Percentiles rank a stretch among this genome's conserved stretches.
phyloP scores from a whole-genome alignment of 2,329 filamentous ascomycete genomes.

The Trichoderma hamatum region DNA sequence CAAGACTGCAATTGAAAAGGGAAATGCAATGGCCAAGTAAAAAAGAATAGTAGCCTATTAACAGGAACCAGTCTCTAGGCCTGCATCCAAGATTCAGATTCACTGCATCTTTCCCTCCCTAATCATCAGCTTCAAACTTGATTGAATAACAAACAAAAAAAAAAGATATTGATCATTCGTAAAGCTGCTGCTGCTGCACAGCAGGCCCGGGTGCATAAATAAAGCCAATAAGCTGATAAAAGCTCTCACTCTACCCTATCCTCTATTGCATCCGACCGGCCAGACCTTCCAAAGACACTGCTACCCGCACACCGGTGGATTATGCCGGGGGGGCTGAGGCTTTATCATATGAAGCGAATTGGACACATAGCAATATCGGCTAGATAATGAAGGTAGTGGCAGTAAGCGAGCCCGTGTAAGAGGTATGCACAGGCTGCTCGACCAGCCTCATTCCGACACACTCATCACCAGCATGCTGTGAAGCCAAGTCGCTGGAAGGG shows the following conservation, averaged over 20 bases:
- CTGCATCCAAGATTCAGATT: slow-evolving; percentile 31
- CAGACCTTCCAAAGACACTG: slow-evolving; percentile 33
- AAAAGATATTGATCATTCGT: background rate
- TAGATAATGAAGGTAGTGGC: slow-evolving; percentile 8
- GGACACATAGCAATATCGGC: background rate
- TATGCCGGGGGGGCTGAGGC: slow-evolving; percentile 13
- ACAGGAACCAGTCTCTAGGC: slow-evolving; percentile 39
- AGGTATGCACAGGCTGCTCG: slow-evolving; percentile 33
- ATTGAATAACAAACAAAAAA: slow-evolving; percentile 27
- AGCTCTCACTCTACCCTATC: slow-evolving; percentile 14
- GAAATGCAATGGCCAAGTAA: slow-evolving; percentile 22
- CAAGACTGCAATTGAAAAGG: background rate
- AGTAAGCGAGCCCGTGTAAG: slow-evolving; percentile 26
- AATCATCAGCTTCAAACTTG: slow-evolving; percentile 29
- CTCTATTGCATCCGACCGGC: slow-evolving; percentile 21
- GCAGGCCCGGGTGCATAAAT: slow-evolving; percentile 7
- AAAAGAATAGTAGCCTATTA: slow-evolving; percentile 39
- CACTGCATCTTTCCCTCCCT: background rate
- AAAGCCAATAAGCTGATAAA: slow-evolving; percentile 7
- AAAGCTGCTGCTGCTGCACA: background rate
- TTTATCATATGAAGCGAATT: slow-evolving; percentile 30
- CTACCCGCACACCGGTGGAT: slow-evolving; percentile 16
- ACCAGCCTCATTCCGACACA: slow-evolving; percentile 36
- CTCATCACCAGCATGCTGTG: slow-evolving; percentile 39
- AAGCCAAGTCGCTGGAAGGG: slow-evolving; percentile 41